phyloP scores from a whole-genome alignment of 192 early-diverging fungal species.

The Backusella westeae region DNA sequence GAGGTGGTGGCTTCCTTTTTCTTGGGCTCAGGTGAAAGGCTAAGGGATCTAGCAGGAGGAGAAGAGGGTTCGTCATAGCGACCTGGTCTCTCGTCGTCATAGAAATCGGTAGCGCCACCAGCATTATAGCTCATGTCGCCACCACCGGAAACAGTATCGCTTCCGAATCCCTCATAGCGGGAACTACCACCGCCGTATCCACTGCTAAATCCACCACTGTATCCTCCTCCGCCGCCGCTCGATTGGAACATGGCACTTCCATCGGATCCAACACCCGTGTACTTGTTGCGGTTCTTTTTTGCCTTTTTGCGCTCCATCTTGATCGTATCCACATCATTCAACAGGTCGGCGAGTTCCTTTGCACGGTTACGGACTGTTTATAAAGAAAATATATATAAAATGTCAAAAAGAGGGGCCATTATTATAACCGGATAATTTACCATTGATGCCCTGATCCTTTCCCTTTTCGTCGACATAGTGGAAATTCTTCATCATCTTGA shows the following conservation, averaged over 20 bases:
- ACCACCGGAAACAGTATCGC: conserved; percentile 21
- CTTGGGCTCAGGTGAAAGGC: background rate
- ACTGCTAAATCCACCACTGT: conserved; percentile 11
- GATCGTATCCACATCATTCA: conserved; percentile 75
- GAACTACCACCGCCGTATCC: background rate
- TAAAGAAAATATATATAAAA: background rate
- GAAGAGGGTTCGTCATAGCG: conserved; percentile 40
- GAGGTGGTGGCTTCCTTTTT: background rate
- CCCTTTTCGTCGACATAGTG: conserved; percentile 89
- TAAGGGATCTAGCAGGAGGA: conserved; percentile 9
- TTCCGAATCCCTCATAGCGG: conserved; percentile 32
- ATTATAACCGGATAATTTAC: conserved; percentile 41
- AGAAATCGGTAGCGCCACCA: conserved; percentile 18
- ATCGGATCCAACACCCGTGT: conserved; percentile 70
- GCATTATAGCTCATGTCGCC: conserved; percentile 31
- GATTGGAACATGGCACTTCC: conserved; percentile 67
- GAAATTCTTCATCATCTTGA: conserved; percentile 88
- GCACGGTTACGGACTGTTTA: conserved; percentile 77
- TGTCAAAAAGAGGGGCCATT: background rate
- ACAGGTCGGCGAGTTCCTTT: conserved; percentile 84
- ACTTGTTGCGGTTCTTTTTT: conserved; percentile 87
- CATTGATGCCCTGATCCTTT: conserved; percentile 97
- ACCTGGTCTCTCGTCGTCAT: conserved; percentile 39
- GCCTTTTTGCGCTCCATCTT: conserved; percentile 88
- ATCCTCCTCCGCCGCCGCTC: conserved; percentile 33